phyloP scores from a whole-genome alignment of 73 alveolate genomes.

The Paramecium primaurelia region DNA sequence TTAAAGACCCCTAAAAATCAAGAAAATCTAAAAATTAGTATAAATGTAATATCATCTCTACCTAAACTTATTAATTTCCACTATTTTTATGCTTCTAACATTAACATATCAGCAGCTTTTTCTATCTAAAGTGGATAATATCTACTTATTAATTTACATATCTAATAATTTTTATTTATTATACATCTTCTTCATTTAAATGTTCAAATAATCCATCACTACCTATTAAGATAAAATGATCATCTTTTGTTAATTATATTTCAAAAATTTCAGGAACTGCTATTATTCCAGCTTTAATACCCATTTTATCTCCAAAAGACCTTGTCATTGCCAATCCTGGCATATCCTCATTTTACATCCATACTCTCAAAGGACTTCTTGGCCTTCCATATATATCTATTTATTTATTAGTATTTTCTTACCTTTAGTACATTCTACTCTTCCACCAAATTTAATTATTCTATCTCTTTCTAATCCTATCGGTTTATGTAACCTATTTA shows the following conservation, averaged over 20 bases:
- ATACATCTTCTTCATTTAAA: background rate
- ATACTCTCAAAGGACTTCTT: slow-evolving; percentile 93
- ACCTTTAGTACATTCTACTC: slow-evolving; percentile 65
- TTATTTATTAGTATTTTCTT: background rate
- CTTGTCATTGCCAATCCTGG: slow-evolving; percentile 99
- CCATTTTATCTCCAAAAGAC: slow-evolving; percentile 3
- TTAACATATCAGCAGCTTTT: background rate
- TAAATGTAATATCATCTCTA: slow-evolving; percentile 21
- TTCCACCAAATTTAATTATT: slow-evolving; percentile 74
- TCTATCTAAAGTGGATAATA: background rate
- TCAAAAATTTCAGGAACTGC: slow-evolving; percentile 44
- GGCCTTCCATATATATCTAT: slow-evolving; percentile 73
- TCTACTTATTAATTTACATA: background rate
- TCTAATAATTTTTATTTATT: background rate
- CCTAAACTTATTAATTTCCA: background rate
- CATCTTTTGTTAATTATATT: slow-evolving; percentile 7
- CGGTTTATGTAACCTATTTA: slow-evolving; percentile 84
- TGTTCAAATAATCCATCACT: slow-evolving; percentile 51
- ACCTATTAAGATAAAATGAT: slow-evolving; percentile 27
- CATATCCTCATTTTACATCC: slow-evolving; percentile 85
- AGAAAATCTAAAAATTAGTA: background rate
- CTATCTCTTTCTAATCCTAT: slow-evolving; percentile 76
- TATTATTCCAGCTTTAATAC: background rate
- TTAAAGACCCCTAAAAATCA: background rate
- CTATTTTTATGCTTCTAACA: background rate